Conservation (phyloP, 345 rosid species). For the Salix suchowensis region DNA sequence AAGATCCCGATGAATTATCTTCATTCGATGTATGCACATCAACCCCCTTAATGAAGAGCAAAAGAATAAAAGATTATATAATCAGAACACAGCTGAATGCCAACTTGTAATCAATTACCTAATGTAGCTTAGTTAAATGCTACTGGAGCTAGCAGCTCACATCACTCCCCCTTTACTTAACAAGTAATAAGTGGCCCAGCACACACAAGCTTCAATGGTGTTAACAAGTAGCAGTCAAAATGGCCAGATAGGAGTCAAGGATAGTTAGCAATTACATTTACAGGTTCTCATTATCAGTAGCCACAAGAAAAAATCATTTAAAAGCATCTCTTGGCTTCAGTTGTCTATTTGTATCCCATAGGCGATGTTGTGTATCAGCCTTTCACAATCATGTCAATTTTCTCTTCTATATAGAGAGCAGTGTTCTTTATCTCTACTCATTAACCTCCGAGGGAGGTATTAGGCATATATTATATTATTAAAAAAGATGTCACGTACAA, state of each 20-base stretch:
- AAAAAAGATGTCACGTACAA: too few species aligned
- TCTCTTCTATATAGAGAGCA: neutral
- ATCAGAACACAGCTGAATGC: constrained; percentile 2
- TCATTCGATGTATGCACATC: constrained; percentile 99
- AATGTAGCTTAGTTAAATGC: neutral
- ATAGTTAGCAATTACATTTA: neutral
- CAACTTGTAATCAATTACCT: neutral
- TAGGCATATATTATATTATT: neutral
- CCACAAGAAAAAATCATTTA: neutral
- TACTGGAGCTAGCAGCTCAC: neutral
- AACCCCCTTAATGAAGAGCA: constrained; percentile 57
- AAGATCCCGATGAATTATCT: constrained; percentile 87
- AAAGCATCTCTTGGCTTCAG: neutral
- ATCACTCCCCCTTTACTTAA: neutral
- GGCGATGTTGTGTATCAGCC: neutral
- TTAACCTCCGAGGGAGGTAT: neutral
- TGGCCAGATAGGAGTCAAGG: neutral
- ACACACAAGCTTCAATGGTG: neutral
- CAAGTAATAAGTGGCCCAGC: neutral
- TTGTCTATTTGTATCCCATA: neutral
- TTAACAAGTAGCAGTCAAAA: neutral
- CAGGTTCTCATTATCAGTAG: neutral
- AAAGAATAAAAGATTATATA: neutral
- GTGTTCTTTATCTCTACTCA: neutral
- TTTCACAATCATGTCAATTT: neutral